Conservation (phyloP, 2,329 filamentous ascomycete species). For the Hypoxylon sp. region DNA sequence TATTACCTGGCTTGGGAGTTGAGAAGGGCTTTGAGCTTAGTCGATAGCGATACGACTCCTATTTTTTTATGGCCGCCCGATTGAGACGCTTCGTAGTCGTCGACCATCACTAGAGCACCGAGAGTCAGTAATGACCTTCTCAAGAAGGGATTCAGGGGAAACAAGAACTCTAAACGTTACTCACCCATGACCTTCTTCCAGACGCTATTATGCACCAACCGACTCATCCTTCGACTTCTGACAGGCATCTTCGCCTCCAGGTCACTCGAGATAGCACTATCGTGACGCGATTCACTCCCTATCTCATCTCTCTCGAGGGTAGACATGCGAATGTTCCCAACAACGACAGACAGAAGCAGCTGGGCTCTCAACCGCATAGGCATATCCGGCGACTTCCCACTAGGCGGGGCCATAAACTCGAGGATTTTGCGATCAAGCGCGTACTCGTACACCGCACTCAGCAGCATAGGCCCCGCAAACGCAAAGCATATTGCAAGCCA, state of each 20-base stretch:
- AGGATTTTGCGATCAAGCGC: slow-evolving; percentile 52
- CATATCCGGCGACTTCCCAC: slow-evolving; percentile 38
- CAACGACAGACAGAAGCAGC: slow-evolving; percentile 51
- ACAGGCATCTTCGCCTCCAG: slow-evolving; percentile 24
- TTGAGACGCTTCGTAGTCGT: slow-evolving; percentile 48
- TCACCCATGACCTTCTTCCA: slow-evolving; percentile 50
- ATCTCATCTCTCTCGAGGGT: slow-evolving; percentile 42
- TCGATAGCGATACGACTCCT: slow-evolving; percentile 48
- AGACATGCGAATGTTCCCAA: slow-evolving; percentile 54
- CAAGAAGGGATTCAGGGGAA: no score
- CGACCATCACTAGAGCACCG: slow-evolving; percentile 43
- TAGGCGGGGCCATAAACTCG: slow-evolving; percentile 49
- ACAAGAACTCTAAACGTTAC: no score
- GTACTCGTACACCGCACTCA: slow-evolving; percentile 53
- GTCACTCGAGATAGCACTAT: slow-evolving; percentile 31
- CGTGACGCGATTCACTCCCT: slow-evolving; percentile 19
- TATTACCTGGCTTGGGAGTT: slow-evolving; percentile 52
- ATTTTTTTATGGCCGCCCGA: slow-evolving; percentile 1
- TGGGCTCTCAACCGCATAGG: slow-evolving; percentile 47
- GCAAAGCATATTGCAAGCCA: slow-evolving; percentile 53
- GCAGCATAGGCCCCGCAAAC: slow-evolving; percentile 52
- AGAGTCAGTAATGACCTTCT: no score
- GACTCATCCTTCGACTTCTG: slow-evolving; percentile 26
- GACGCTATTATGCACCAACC: slow-evolving; percentile 49
- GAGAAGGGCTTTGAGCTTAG: slow-evolving; percentile 50